Percentiles rank a stretch among this genome's conserved stretches.
These are phyloP conservation scores for Picea sitchensis DNA, from an alignment of 75 land plant species.

Conservation along the genomic window DNA sequence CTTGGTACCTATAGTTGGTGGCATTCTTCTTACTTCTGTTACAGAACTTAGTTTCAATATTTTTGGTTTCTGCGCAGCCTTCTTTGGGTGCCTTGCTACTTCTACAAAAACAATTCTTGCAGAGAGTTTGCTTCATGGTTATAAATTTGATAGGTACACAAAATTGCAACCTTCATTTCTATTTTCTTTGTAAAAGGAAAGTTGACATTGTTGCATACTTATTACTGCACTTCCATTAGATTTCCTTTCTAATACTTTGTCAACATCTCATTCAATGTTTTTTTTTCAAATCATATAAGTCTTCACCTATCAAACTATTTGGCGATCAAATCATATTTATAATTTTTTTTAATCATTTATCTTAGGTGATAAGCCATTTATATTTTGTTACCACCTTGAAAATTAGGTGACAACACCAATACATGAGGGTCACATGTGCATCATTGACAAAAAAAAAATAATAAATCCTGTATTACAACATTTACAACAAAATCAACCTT, in stretches of 20 bases:
- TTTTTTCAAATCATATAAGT: too few species aligned
- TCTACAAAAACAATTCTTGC: conserved; percentile 98
- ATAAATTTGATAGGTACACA: conserved; percentile 91
- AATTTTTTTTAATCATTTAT: too few species aligned
- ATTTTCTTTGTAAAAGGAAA: background rate
- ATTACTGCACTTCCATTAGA: background rate
- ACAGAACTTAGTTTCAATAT: conserved; percentile 95
- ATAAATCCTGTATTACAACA: too few species aligned
- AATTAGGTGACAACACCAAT: too few species aligned
- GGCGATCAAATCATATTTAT: too few species aligned
- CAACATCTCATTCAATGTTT: background rate
- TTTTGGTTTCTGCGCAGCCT: conserved; percentile 91
- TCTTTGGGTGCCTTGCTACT: conserved; percentile 95
- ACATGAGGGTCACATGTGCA: too few species aligned
- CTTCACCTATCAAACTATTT: too few species aligned
- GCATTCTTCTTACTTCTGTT: conserved; percentile 88
- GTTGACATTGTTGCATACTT: background rate
- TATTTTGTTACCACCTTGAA: too few species aligned
- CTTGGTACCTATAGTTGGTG: conserved; percentile 94
- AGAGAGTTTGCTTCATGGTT: conserved; percentile 87
- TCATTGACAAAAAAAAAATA: too few species aligned
- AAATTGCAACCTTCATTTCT: conserved; percentile 4
- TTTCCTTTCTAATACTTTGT: background rate
- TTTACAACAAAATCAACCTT: too few species aligned
- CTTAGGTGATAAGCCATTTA: too few species aligned